These are phyloP conservation scores for Colletotrichum noveboracense DNA, from an alignment of 2,329 filamentous ascomycete genomes.

Conservation along the genomic window DNA sequence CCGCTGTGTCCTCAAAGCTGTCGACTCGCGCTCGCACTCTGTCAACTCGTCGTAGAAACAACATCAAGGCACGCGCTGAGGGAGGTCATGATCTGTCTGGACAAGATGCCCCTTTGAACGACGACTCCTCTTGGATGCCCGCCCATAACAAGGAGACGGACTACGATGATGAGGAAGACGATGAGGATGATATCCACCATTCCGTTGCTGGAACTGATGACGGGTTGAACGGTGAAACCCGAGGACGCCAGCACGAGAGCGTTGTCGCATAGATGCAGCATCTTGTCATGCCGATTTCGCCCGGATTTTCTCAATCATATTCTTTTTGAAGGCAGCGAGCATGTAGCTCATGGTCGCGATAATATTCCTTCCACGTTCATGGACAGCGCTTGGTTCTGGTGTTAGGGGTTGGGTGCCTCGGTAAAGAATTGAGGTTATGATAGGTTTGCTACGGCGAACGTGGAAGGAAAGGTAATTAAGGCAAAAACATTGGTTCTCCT, in stretches of 20 bases:
- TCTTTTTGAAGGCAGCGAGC: not conserved
- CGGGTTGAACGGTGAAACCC: constrained; percentile 60
- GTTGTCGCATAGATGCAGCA: constrained; percentile 44
- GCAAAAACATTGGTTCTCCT: not conserved
- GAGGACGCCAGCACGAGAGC: constrained; percentile 60
- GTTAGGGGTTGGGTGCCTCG: not conserved
- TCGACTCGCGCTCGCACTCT: constrained; percentile 87
- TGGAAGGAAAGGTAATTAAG: not conserved
- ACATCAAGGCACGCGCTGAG: constrained; percentile 69
- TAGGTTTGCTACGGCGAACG: not conserved
- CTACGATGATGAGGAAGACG: constrained; percentile 68
- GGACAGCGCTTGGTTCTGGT: constrained; percentile 1
- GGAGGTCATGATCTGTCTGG: constrained; percentile 77
- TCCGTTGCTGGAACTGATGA: constrained; percentile 58
- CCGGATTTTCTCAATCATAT: not conserved
- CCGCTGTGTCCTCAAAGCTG: constrained; percentile 85
- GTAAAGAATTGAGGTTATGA: constrained; percentile 6
- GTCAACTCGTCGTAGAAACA: constrained; percentile 81
- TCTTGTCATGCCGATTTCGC: no score
- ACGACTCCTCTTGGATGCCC: constrained; percentile 84
- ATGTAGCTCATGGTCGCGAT: not conserved
- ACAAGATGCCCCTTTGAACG: constrained; percentile 81
- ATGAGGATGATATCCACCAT: constrained; percentile 59
- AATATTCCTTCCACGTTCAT: not conserved
- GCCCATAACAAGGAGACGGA: constrained; percentile 66